phyloP scores from a whole-genome alignment of 768 basidiomycete genomes.

The Tubosaeta sp. region DNA sequence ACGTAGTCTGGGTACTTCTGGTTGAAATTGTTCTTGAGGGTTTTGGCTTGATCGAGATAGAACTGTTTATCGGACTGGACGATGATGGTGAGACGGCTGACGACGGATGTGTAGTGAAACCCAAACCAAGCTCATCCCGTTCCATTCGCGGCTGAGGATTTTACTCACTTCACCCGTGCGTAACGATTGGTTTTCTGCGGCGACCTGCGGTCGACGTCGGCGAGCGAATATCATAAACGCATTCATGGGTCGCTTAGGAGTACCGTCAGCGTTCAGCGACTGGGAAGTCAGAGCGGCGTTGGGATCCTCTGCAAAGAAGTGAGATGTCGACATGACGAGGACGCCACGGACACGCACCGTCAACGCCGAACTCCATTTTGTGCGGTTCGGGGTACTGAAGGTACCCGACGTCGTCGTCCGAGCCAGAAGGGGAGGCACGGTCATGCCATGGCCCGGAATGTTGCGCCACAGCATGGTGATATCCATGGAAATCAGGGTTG shows the following conservation, averaged over 20 bases:
- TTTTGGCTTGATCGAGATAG: conserved; percentile 83
- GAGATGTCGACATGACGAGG: conserved; percentile 11
- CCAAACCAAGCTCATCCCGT: conserved; percentile 67
- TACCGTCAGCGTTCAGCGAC: conserved; percentile 81
- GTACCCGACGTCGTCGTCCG: conserved; percentile 49
- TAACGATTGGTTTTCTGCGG: conserved; percentile 85
- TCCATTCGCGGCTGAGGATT: conserved; percentile 85
- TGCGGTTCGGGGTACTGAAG: conserved; percentile 28
- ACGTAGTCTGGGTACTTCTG: conserved; percentile 86
- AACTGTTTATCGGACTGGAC: conserved; percentile 75
- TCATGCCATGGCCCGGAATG: conserved; percentile 34
- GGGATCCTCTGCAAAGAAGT: conserved; percentile 32
- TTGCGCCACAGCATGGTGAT: conserved; percentile 27
- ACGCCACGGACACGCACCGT: conserved; percentile 35
- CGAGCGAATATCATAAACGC: conserved; percentile 93
- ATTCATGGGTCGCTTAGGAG: conserved; percentile 89
- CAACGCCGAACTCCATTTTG: conserved; percentile 41
- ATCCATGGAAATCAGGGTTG: conserved; percentile 17
- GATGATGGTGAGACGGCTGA: conserved; percentile 13
- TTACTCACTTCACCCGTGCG: conserved; percentile 89
- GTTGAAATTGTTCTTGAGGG: conserved; percentile 83
- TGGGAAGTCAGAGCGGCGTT: conserved; percentile 61
- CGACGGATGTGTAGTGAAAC: conserved; percentile 1
- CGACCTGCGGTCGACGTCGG: conserved; percentile 75
- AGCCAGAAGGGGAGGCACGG: conserved; percentile 50